Percentiles rank a stretch among this genome's conserved stretches.
phyloP scores from a whole-genome alignment of 2,329 filamentous ascomycete species.

The Fusarium musae region DNA sequence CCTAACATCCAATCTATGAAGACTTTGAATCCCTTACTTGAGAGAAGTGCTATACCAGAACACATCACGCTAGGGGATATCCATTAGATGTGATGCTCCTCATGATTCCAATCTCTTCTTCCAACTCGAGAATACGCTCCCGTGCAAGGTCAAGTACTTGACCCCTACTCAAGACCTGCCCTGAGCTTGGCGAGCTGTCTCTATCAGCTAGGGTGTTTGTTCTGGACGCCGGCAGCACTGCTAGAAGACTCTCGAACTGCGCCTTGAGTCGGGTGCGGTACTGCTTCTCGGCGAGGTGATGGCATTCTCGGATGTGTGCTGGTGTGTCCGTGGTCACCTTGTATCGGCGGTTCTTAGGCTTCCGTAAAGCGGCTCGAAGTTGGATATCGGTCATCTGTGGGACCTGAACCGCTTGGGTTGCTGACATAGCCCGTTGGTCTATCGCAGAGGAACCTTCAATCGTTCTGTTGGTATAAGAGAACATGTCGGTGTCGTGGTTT shows the following conservation, averaged over 20 bases:
- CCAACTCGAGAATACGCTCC: not conserved
- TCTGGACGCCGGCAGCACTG: not conserved
- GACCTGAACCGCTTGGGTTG: not conserved
- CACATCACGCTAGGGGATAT: not conserved
- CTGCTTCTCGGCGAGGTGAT: not conserved
- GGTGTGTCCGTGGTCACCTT: not conserved
- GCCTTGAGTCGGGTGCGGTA: not conserved
- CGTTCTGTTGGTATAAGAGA: accelerated
- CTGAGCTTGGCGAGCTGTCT: not conserved
- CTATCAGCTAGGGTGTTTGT: not conserved
- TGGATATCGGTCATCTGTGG: not conserved
- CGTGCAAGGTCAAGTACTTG: not conserved
- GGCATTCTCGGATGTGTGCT: not conserved
- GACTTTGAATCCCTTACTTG: accelerated
- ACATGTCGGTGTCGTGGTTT: not conserved
- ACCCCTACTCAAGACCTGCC: not conserved
- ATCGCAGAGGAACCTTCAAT: accelerated
- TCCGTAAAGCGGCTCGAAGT: not conserved
- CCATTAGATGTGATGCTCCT: not conserved
- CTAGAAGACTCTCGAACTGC: not conserved
- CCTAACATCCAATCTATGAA: no score
- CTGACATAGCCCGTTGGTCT: accelerated
- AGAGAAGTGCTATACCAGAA: not conserved
- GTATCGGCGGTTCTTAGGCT: not conserved
- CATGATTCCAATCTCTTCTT: not conserved